Percentiles rank a stretch among this genome's conserved stretches.
Conservation (phyloP, 805 yeast species). For the Saccharomycodes ludwigii region DNA sequence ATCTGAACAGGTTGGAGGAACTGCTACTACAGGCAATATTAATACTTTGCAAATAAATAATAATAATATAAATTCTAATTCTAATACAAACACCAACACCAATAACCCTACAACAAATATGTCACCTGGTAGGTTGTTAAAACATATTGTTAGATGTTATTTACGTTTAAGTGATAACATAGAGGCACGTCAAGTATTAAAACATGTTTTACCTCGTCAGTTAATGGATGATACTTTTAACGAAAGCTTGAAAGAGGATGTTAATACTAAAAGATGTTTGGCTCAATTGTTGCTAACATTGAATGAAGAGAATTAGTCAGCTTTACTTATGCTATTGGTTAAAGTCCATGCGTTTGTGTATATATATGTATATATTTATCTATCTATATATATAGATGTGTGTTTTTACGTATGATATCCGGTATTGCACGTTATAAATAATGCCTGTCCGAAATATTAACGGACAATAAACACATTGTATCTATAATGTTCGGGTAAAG, state of each 20-base stretch:
- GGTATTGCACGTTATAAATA: not conserved
- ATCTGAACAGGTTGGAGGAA: conserved; percentile 29
- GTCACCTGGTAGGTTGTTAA: conserved; percentile 73
- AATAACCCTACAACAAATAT: conserved; percentile 6
- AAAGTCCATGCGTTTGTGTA: too few relatives aligned
- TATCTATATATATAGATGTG: not conserved
- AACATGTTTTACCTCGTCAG: conserved; percentile 75
- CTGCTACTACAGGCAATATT: not conserved
- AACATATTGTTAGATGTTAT: conserved; percentile 91
- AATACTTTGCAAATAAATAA: not conserved
- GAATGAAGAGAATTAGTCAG: too few relatives aligned
- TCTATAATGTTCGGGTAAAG: too few relatives aligned
- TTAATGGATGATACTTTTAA: conserved; percentile 76
- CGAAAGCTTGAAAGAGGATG: conserved; percentile 68
- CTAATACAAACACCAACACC: not conserved
- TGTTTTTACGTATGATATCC: not conserved
- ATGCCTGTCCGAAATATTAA: too few relatives aligned
- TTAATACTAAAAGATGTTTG: conserved; percentile 76
- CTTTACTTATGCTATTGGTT: too few relatives aligned
- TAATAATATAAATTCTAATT: conserved; percentile 1
- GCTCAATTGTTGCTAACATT: conserved; percentile 68
- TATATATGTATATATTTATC: not conserved
- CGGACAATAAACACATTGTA: too few relatives aligned
- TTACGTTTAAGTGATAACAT: conserved; percentile 78
- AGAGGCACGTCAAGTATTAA: conserved; percentile 81